These are phyloP conservation scores for Antrodiella citrinella DNA, from an alignment of 768 basidiomycete species.

Conservation along the genomic window DNA sequence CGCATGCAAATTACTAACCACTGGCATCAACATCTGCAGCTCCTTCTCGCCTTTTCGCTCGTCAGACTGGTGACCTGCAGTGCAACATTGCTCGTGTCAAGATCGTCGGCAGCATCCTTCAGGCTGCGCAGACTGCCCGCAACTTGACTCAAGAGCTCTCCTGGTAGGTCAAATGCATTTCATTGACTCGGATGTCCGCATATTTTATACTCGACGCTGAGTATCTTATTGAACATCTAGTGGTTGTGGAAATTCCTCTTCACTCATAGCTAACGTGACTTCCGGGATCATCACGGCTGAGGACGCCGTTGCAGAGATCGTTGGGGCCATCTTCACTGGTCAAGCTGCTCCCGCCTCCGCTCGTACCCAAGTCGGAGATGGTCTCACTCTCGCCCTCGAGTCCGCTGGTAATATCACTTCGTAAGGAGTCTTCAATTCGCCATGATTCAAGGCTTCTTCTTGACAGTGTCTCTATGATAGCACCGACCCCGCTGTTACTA, in stretches of 20 bases:
- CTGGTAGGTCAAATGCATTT: slow-evolving; percentile 5
- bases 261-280: background rate
- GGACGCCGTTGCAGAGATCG: background rate
- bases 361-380: background rate
- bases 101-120: slow-evolving; percentile 21
- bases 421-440: no score
- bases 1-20: background rate
- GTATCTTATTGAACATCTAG: background rate
- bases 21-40: background rate
- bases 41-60: slow-evolving; percentile 7
- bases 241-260: background rate
- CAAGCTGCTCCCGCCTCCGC: background rate
- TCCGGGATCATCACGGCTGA: background rate
- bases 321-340: background rate
- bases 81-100: slow-evolving; percentile 27
- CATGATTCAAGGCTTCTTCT: no score
- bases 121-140: slow-evolving; percentile 14
- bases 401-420: background rate
- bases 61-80: slow-evolving; percentile 24
- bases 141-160: slow-evolving; percentile 14
- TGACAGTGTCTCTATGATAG: slow-evolving; percentile 4
- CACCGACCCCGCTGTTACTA: slow-evolving; percentile 6
- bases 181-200: no score
- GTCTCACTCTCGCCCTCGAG: background rate
- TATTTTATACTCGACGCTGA: no score